phyloP scores from a whole-genome alignment of 345 rosid genomes.

The Laguncularia racemosa region DNA sequence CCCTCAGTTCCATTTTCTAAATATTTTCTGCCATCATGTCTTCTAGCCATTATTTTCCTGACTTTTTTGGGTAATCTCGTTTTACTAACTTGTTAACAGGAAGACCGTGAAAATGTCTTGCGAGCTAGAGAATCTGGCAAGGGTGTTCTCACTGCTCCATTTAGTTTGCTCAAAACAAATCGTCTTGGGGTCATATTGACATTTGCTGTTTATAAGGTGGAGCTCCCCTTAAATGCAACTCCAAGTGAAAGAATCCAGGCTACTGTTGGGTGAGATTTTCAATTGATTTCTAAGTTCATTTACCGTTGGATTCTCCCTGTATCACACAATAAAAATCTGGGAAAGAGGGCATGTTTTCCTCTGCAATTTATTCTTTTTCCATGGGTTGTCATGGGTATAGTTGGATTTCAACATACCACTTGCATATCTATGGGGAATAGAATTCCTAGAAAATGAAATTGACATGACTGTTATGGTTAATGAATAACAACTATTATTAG shows the following conservation, averaged over 20 bases:
- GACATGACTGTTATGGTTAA: too few relatives aligned
- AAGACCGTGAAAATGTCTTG: conserved; percentile 83
- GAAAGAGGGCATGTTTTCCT: too few relatives aligned
- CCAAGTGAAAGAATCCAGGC: conserved; percentile 78
- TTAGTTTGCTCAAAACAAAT: conserved; percentile 73
- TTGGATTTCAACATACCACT: too few relatives aligned
- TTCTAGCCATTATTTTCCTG: too few relatives aligned
- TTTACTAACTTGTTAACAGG: conserved; percentile 38
- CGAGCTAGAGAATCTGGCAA: conserved; percentile 85
- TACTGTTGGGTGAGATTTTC: conserved; percentile 61
- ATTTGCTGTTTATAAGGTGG: conserved; percentile 81
- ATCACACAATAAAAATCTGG: too few relatives aligned
- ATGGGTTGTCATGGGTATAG: too few relatives aligned
- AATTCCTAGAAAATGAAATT: too few relatives aligned
- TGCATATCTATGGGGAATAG: too few relatives aligned
- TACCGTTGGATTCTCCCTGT: not conserved
- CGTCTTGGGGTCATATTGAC: conserved; percentile 96
- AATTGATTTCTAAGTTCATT: not conserved
- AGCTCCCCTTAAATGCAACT: conserved; percentile 73
- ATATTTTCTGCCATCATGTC: conserved; percentile 1
- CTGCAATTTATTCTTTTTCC: too few relatives aligned
- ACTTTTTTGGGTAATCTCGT: not conserved
- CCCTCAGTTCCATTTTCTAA: conserved; percentile 4
- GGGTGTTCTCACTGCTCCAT: conserved; percentile 96
- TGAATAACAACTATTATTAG: too few relatives aligned